Evolutionary conservation across 2,329 filamentous ascomycete genomes (phyloP), one percentile per base, ranked within the genome.

Genomic region (Verticillium isaacii): DNA sequence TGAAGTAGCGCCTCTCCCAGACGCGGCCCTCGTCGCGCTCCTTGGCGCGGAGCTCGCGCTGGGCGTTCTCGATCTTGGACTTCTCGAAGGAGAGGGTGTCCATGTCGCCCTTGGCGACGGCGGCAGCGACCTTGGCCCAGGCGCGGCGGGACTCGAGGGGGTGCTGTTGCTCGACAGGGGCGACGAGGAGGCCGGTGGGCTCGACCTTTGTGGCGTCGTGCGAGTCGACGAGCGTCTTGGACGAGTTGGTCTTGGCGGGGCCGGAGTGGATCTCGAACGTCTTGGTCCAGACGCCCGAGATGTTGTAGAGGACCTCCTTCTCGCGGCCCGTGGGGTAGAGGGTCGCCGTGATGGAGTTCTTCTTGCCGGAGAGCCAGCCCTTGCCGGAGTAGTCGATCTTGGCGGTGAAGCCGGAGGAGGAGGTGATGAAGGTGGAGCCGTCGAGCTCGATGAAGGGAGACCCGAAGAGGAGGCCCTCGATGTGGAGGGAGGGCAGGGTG

Each of bases 331-430:
- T 86, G 17, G 80, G 83, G 77, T 90, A 93, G 62, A 98, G 74
- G 29, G 82, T 82, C 15, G 93, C 94, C 14, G 82, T 86, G 73
- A 98, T 92, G 61, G 85, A 90, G 79, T 98, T 98, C 81, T 97
- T 97, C 83, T 96, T 96, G 67, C 94, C 95, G 56, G 90, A 93
- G 11, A 99, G 77, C 94, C 94, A 99, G 62, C 94, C 94, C 74
- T 92, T 94, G 70, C 94, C 93, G 64, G 87, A 90, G 80, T 97
- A 99, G 73, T 97, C 92, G 70, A 98, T 91, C 78, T 92, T 93
- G 66, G 92, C 86, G 5, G 92, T 90, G 78, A 89, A 97, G 60
- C 95, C 94, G 2, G 89, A 90, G 29, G 90, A 95, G 66, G 92
- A 95, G 61, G 88, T 86, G 69, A 99, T 97, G 77, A 90, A 92